Conservation (phyloP, 31 red algal species). For the Bonnemaisonia californica region DNA sequence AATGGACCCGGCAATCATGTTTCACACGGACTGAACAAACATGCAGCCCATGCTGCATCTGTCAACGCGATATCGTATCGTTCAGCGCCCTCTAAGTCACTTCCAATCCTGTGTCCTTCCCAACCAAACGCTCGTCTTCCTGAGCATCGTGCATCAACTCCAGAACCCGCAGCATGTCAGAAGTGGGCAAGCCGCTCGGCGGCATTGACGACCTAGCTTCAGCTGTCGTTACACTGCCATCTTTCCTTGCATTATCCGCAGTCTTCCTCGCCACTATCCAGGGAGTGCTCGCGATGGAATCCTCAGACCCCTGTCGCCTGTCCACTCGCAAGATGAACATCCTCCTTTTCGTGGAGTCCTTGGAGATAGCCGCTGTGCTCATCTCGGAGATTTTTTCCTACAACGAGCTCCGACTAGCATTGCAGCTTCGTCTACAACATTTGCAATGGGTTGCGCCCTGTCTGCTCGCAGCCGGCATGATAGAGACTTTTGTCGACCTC, state of each 20-base stretch:
- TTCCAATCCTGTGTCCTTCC: too few species aligned
- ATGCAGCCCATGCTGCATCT: too few species aligned
- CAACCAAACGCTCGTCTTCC: too few species aligned
- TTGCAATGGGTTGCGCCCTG: conserved; percentile 46
- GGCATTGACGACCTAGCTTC: conserved; percentile 17
- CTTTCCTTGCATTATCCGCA: conserved; percentile 18
- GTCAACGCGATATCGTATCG: too few species aligned
- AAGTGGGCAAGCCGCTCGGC: conserved; percentile 18
- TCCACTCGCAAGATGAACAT: conserved; percentile 56
- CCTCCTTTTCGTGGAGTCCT: conserved; percentile 22
- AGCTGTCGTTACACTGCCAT: conserved; percentile 18
- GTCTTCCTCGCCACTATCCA: conserved; percentile 37
- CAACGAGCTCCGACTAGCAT: conserved; percentile 29
- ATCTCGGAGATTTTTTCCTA: conserved; percentile 37
- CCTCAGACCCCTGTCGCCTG: conserved; percentile 47
- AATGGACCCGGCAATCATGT: too few species aligned
- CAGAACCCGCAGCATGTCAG: too few species aligned
- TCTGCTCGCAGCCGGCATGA: conserved; percentile 40
- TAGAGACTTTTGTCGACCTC: conserved; percentile 31
- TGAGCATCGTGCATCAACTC: too few species aligned
- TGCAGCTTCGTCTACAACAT: not conserved
- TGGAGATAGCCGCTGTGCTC: conserved; percentile 12
- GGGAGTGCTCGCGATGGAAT: conserved; percentile 34
- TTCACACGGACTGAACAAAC: too few species aligned
- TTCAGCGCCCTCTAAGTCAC: too few species aligned